Percentiles rank a stretch among this genome's conserved stretches.
These are phyloP conservation scores for Tremellales sp. DNA, from an alignment of 1,284 basidiomycete species.

Conservation along the genomic window DNA sequence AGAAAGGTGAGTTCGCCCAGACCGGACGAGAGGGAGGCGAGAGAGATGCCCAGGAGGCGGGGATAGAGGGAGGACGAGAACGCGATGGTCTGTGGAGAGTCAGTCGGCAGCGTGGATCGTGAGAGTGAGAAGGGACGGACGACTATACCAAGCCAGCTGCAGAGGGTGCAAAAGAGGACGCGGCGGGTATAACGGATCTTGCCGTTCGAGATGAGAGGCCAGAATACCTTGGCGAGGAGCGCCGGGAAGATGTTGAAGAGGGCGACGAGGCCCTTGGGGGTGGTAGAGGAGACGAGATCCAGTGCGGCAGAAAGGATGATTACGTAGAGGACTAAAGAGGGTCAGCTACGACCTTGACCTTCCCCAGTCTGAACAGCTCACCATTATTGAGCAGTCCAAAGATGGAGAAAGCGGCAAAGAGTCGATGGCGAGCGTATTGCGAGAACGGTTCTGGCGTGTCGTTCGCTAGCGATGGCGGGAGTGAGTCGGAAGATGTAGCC, in stretches of 20 bases:
- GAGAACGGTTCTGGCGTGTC: background rate
- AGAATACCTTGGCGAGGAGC: constrained; percentile 78
- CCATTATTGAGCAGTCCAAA: constrained; percentile 50
- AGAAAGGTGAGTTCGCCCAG: constrained; percentile 93
- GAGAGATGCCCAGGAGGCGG: constrained; percentile 76
- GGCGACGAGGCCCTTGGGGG: constrained; percentile 82
- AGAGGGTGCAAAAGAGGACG: constrained; percentile 66
- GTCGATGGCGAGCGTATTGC: constrained; percentile 22
- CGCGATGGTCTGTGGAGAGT: constrained; percentile 67
- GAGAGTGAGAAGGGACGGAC: constrained; percentile 49
- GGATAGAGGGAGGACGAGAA: constrained; percentile 64
- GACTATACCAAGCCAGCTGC: constrained; percentile 76
- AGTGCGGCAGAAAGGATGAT: constrained; percentile 94
- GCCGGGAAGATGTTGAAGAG: constrained; percentile 87
- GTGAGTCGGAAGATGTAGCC: constrained; percentile 10
- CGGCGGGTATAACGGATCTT: constrained; percentile 71
- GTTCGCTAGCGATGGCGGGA: background rate
- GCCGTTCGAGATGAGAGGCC: constrained; percentile 86
- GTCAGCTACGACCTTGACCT: background rate
- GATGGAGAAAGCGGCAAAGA: constrained; percentile 41
- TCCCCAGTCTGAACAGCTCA: constrained; percentile 2
- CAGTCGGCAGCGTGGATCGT: background rate
- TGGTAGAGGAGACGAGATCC: constrained; percentile 84
- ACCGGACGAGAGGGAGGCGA: constrained; percentile 88
- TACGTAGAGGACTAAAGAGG: constrained; percentile 73